A percentile compares a stretch with the other conserved stretches of the same genome.
Conservation (phyloP, 495 filamentous ascomycete genomes). For the Aspergillus cavernicola region DNA sequence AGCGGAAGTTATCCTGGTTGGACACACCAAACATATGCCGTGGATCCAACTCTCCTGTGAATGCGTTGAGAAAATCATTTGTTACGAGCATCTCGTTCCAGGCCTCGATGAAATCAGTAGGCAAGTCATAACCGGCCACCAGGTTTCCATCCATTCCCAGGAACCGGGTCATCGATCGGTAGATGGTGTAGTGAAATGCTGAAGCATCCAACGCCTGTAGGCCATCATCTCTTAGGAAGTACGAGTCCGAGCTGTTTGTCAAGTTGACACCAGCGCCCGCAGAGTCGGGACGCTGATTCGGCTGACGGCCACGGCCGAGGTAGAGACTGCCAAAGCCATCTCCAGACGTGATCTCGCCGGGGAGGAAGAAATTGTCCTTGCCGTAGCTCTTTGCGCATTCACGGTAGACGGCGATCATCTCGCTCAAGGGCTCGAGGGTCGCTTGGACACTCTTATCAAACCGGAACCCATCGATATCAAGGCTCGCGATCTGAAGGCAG, state of each 20-base stretch:
- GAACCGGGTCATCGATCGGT: conserved; percentile 61
- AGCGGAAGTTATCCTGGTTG: conserved; percentile 72
- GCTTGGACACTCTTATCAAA: conserved; percentile 65
- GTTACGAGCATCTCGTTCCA: conserved; percentile 57
- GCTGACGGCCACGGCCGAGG: too few relatives aligned
- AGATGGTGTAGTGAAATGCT: conserved; percentile 68
- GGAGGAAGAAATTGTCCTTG: conserved; percentile 61
- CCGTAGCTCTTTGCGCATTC: conserved; percentile 51
- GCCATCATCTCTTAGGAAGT: conserved; percentile 53
- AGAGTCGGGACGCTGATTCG: conserved; percentile 20
- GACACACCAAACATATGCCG: conserved; percentile 67
- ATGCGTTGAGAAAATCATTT: conserved; percentile 62
- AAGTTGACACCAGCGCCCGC: conserved; percentile 41
- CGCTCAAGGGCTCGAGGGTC: conserved; percentile 57
- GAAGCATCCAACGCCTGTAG: conserved; percentile 58
- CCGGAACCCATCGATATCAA: conserved; percentile 65
- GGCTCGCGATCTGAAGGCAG: conserved; percentile 55
- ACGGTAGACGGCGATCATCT: conserved; percentile 49
- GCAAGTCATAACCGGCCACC: conserved; percentile 54
- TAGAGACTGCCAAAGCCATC: conserved; percentile 56
- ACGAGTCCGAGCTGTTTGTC: conserved; percentile 37
- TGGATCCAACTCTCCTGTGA: conserved; percentile 63
- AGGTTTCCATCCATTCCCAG: conserved; percentile 61
- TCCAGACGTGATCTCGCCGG: conserved; percentile 61
- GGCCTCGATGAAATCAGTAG: conserved; percentile 53